phyloP scores from a whole-genome alignment of 129 eudicot genomes.

The Scalesia atractyloides region DNA sequence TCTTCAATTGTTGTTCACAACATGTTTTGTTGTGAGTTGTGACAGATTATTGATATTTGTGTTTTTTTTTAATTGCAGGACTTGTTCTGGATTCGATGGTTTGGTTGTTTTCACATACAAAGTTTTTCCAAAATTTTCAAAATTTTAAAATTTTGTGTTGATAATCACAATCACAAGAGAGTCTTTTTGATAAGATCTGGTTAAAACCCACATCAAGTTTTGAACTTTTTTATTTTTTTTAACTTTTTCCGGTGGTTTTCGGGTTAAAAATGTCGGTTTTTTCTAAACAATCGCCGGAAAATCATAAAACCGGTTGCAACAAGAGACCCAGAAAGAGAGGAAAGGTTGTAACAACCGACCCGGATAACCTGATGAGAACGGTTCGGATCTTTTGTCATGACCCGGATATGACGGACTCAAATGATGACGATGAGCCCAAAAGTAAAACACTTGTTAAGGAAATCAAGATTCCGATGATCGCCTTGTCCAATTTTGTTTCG shows the following conservation, averaged over 20 bases:
- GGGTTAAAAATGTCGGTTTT: slow-evolving; percentile 40
- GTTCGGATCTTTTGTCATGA: slow-evolving; percentile 63
- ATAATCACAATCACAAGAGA: background rate
- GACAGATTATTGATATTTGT: slow-evolving; percentile 15
- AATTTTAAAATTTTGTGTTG: no score
- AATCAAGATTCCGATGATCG: slow-evolving; percentile 40
- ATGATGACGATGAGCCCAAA: slow-evolving; percentile 40
- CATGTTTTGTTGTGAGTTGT: background rate
- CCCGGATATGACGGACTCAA: slow-evolving; percentile 77
- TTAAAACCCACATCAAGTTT: background rate
- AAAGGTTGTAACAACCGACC: background rate
- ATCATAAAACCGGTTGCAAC: slow-evolving; percentile 23
- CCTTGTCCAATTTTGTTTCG: no score
- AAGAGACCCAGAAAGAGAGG: slow-evolving; percentile 32
- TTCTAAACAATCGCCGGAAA: slow-evolving; percentile 28
- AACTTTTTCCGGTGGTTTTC: slow-evolving; percentile 33
- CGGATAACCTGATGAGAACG: slow-evolving; percentile 35
- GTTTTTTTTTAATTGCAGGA: slow-evolving; percentile 55
- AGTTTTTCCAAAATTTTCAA: slow-evolving; percentile 15
- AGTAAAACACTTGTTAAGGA: slow-evolving; percentile 49
- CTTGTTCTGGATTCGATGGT: slow-evolving; percentile 92
- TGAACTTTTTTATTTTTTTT: background rate
- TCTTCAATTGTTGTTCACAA: background rate
- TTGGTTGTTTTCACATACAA: slow-evolving; percentile 82
- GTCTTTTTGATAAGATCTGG: background rate